Percentiles rank a stretch among this genome's conserved stretches.
Conservation (phyloP, 1,139 yeast species). For the Williopsis jadinii region DNA sequence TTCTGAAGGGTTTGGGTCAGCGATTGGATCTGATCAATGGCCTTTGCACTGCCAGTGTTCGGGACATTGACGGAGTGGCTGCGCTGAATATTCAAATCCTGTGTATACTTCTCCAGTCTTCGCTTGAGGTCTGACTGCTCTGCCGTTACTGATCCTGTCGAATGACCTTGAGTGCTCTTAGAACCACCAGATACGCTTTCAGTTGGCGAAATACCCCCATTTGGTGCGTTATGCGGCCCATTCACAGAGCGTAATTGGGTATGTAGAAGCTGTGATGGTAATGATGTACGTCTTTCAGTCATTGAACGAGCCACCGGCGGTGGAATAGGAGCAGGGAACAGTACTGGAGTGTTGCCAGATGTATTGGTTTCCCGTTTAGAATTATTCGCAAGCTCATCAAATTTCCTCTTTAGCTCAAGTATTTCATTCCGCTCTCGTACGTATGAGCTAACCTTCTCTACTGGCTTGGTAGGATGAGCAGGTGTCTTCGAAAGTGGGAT, state of each 20-base stretch:
- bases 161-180: background rate
- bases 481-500: too few species aligned
- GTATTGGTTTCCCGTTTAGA: too few species aligned
- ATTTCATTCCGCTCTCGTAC: background rate
- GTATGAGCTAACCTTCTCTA: too few species aligned
- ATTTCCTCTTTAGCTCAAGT: constrained; percentile 1
- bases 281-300: constrained; percentile 4
- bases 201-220: too few species aligned
- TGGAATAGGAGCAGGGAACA: too few species aligned
- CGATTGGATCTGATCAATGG: constrained; percentile 10
- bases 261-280: constrained; percentile 9
- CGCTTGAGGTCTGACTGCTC: constrained; percentile 14
- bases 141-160: constrained; percentile 3
- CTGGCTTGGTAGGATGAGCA: too few species aligned
- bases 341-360: too few species aligned
- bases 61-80: constrained; percentile 8
- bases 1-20: constrained; percentile 7
- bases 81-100: constrained; percentile 5
- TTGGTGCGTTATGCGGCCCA: background rate
- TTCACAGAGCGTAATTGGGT: background rate
- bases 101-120: constrained; percentile 7
- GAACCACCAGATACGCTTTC: too few species aligned
- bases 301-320: background rate
- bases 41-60: constrained; percentile 8
- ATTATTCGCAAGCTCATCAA: constrained; percentile 2